Evolutionary conservation across 2,329 filamentous ascomycete species (phyloP).

Genomic region (Talaromyces sp.): DNA sequence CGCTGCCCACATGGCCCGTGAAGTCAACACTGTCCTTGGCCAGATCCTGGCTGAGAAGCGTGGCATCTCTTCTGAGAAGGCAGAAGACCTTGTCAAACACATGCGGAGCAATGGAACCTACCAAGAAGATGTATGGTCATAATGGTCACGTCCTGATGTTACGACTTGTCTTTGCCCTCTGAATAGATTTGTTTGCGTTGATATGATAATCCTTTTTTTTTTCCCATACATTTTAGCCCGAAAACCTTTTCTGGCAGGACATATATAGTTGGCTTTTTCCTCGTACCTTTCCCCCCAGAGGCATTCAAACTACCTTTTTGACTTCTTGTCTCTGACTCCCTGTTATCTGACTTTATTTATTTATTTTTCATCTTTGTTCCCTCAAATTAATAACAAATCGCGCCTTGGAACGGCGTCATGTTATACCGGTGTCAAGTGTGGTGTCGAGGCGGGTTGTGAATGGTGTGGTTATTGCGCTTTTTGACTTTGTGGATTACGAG

Average conservation of each 20-base stretch:
- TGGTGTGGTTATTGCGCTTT: not conserved
- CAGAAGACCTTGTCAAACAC: conserved; percentile 91
- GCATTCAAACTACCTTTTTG: not conserved
- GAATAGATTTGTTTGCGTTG: conserved; percentile 12
- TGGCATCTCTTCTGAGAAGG: conserved; percentile 76
- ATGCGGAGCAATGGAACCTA: conserved; percentile 96
- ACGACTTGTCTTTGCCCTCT: conserved; percentile 13
- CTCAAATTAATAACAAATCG: not conserved
- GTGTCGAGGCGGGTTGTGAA: not conserved
- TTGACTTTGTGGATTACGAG: not conserved
- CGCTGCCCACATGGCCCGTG: conserved; percentile 92
- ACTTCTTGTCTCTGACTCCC: not conserved
- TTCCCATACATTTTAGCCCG: not conserved
- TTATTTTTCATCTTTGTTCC: not conserved
- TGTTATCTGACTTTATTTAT: not conserved
- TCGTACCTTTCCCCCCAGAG: not conserved
- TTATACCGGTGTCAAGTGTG: not conserved
- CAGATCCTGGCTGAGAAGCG: conserved; percentile 84
- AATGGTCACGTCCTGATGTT: conserved; percentile 10
- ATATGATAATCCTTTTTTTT: conserved; percentile 7
- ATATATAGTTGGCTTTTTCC: not conserved
- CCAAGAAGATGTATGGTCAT: conserved; percentile 75
- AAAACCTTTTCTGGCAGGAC: not conserved
- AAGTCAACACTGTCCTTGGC: conserved; percentile 80
- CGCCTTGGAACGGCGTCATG: not conserved